Base-by-base conservation (phyloP, 2,329 filamentous ascomycete genomes). In the Arthrobotrys entomopaga region DNA sequence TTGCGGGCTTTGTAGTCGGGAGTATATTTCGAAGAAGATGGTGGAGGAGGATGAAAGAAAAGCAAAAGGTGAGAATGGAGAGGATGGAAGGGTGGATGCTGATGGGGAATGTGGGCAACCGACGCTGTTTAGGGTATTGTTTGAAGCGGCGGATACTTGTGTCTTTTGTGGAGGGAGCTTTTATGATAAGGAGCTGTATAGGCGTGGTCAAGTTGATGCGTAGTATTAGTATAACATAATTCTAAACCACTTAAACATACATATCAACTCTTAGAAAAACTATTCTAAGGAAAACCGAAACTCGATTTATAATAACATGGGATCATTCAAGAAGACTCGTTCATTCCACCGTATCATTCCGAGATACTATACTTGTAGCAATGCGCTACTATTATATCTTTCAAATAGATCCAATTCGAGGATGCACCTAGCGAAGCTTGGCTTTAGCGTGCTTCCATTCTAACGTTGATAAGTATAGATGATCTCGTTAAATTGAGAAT, bases 141-240 rank as follows among this genome's bases (percentile, higher is more conserved):
- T 63, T 49, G 63, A 74, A 22, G 70, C 70, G n/a, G 70, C 54
- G n/a, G 70, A 74, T 67, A 74, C 63, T n/a, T 74, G 70, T 59
- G 70, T 74, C 1, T 74, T 74, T 22, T 74, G 70, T 16, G 70
- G 70, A 2, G 70, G 70, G 0, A 65, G 57, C 10, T 74, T 74
- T 34, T 74, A 74, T 42, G 63, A 74, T 54, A 67, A 67, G 29
- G 63, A 66, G n/a, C 24, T 56, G 3, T 56, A 56, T 22, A 10
- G 29, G 13, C 19, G 16, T 10, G 52, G 38, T 7, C 26, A 56
- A 11, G 52, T 40, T 7, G 52, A 56, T 38, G 29, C 4, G 10
- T 38, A 56, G 29, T 10, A n/a, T n/a, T n/a, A n/a, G n/a, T n/a
- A n/a, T n/a, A 8, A 6, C 29, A 5, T 7, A 29, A 34, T 34